Conservation (phyloP, 2,329 filamentous ascomycete species). For the Diaporthe velutina region DNA sequence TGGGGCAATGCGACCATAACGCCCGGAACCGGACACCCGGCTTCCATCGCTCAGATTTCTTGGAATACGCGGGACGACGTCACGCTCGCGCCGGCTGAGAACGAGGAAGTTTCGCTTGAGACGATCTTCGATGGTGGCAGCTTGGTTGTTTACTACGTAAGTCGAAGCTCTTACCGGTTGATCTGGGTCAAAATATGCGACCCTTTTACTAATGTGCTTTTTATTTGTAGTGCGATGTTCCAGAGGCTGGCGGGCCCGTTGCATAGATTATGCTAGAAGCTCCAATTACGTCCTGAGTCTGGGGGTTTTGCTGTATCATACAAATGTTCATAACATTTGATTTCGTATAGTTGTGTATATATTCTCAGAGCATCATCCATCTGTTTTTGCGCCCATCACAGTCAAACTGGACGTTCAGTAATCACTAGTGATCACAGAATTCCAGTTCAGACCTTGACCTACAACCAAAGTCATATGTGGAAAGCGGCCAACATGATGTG, state of each 20-base stretch:
- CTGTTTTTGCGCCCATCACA: background rate
- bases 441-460: no score
- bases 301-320: background rate
- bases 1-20: conserved; percentile 16
- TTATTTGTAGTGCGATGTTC: background rate
- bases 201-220: background rate
- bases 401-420: background rate
- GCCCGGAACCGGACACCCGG: background rate
- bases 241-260: background rate
- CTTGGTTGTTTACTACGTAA: conserved; percentile 11
- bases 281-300: background rate
- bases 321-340: background rate
- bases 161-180: background rate
- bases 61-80: conserved; percentile 3
- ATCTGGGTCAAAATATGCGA: rapidly evolving
- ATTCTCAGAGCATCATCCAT: background rate
- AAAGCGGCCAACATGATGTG: no score
- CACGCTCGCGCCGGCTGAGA: background rate
- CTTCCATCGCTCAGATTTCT: background rate
- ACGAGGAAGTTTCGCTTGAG: background rate
- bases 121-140: background rate
- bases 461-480: no score
- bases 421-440: background rate
- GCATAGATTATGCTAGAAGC: background rate
- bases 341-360: background rate